These are phyloP conservation scores for Pinus taeda DNA, from an alignment of 75 land plant genomes.

Conservation along the genomic window DNA sequence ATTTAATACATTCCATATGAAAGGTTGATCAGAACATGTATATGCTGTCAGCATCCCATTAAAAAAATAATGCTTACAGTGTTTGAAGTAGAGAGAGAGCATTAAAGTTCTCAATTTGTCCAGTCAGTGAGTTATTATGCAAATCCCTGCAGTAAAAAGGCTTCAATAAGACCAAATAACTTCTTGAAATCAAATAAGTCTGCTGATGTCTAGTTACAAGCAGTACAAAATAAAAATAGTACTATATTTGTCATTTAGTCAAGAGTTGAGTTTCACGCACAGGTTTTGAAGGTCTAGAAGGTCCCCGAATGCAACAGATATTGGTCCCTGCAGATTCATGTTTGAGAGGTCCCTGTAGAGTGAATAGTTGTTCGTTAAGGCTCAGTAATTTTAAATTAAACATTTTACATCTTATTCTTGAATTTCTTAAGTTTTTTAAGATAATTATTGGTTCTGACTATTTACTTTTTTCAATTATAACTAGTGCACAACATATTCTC, in stretches of 20 bases:
- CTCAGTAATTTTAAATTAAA: neutral
- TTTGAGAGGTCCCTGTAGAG: slow-evolving; percentile 55
- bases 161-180: neutral
- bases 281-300: slow-evolving; percentile 48
- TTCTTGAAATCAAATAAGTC: neutral
- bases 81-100: slow-evolving; percentile 38
- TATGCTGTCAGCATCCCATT: neutral
- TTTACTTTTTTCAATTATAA: neutral
- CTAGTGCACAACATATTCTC: neutral
- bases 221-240: slow-evolving; percentile 1
- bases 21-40: neutral
- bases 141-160: slow-evolving; percentile 32
- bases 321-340: slow-evolving; percentile 41
- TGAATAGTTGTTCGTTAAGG: neutral
- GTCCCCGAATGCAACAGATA: slow-evolving; percentile 55
- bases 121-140: slow-evolving; percentile 58
- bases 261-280: slow-evolving; percentile 22
- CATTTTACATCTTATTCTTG: neutral
- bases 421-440: neutral
- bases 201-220: neutral
- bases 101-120: slow-evolving; percentile 47
- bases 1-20: neutral
- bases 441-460: neutral
- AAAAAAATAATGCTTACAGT: slow-evolving; percentile 22
- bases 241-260: neutral